Conservation (phyloP, 805 yeast genomes). For the Starmerella vitae region DNA sequence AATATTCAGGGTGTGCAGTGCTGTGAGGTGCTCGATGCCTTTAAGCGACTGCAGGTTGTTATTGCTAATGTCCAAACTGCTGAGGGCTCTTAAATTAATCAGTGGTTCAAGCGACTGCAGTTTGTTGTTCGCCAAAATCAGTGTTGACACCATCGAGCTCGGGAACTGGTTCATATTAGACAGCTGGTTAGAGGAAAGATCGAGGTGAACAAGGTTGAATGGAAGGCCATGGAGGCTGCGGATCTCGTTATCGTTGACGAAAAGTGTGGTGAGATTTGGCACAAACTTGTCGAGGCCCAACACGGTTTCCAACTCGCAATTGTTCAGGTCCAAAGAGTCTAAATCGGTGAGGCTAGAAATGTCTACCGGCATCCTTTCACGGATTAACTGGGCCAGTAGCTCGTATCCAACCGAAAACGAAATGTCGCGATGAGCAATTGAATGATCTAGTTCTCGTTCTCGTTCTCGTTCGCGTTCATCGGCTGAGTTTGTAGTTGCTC, state of each 20-base stretch:
- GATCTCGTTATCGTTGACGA: constrained; percentile 14
- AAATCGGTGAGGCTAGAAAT: constrained; percentile 1
- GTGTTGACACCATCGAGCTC: constrained; percentile 13
- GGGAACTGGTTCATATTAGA: constrained; percentile 18
- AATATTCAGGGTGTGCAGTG: constrained; percentile 17
- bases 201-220: constrained; percentile 13
- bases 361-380: constrained; percentile 9
- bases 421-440: constrained; percentile 8
- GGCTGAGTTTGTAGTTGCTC: background rate
- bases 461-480: background rate
- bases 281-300: constrained; percentile 17
- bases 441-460: constrained; percentile 1
- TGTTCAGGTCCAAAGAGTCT: constrained; percentile 15
- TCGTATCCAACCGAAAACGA: constrained; percentile 13
- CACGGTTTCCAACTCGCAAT: constrained; percentile 16
- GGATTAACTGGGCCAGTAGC: constrained; percentile 6
- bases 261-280: constrained; percentile 15
- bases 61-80: constrained; percentile 17
- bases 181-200: constrained; percentile 14
- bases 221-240: constrained; percentile 20
- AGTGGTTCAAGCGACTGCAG: constrained; percentile 17
- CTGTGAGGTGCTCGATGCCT: constrained; percentile 18
- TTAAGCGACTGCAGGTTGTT: constrained; percentile 13
- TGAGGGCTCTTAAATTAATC: constrained; percentile 16
- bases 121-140: constrained; percentile 17